These are phyloP conservation scores for Cladosporium austrohemisphaericum DNA, from an alignment of 2,329 filamentous ascomycete species.

Conservation along the genomic window DNA sequence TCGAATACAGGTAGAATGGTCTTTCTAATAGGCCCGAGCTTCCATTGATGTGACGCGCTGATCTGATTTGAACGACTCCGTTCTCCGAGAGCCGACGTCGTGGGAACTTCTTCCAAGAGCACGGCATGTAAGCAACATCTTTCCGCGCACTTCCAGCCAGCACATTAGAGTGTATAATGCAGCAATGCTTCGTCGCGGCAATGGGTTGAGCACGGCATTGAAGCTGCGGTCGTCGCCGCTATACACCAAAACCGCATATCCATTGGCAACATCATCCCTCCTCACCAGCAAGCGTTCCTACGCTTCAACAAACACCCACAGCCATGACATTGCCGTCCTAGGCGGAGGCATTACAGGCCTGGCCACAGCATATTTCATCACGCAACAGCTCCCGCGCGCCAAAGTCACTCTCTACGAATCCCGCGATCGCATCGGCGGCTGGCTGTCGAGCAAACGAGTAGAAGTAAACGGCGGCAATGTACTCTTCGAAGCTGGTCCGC, in stretches of 20 bases:
- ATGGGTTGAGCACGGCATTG: conserved; percentile 19
- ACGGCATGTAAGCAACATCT: not conserved
- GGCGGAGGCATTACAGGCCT: conserved; percentile 83
- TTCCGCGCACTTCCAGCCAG: not conserved
- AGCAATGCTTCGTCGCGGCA: conserved; percentile 28
- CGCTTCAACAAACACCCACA: conserved; percentile 15
- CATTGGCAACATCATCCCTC: conserved; percentile 10
- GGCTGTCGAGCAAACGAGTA: conserved; percentile 68
- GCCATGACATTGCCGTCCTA: conserved; percentile 59
- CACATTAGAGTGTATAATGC: conserved; percentile 37
- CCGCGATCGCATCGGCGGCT: conserved; percentile 69
- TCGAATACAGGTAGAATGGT: too few relatives aligned
- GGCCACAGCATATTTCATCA: conserved; percentile 71
- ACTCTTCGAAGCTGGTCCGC: conserved; percentile 78
- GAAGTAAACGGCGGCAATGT: conserved; percentile 60
- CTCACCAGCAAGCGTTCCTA: conserved; percentile 12
- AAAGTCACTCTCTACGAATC: conserved; percentile 81
- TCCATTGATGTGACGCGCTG: too few relatives aligned
- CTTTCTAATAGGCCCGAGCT: too few relatives aligned
- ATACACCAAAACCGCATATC: not conserved
- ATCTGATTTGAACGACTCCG: too few relatives aligned
- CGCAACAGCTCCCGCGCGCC: conserved; percentile 61
- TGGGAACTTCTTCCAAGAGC: not conserved
- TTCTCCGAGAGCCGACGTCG: conserved; percentile 6
- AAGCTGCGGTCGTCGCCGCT: conserved; percentile 6